Evolutionary conservation across 2,329 filamentous ascomycete genomes (phyloP), one percentile per base, ranked within the genome.

Genomic region (Clarireedia homoeocarpa): DNA sequence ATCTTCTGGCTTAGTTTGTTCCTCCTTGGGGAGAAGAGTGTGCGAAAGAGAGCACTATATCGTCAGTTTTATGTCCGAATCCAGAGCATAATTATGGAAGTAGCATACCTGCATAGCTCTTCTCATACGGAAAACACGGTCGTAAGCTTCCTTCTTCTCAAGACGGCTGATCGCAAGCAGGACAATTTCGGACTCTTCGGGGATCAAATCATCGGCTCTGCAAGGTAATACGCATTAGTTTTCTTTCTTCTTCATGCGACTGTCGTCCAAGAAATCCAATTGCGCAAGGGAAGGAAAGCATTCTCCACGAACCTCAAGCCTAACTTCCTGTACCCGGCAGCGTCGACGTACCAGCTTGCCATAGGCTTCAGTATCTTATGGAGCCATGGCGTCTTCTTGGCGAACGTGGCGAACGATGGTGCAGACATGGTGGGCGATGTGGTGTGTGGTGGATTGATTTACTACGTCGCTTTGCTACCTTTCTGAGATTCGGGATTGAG

Each of bases 121-220:
- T 77, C 94, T 89, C 75, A 99, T 84, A 71, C 94, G 91, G 86
- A 91, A 99, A 73, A 97, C 84, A 73, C 94, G 92, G 79, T 99
- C 94, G 78, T 97, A 97, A 69, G 86, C 82, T 72, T 94, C 89
- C 80, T 95, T 89, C 69, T 89, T 82, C 57, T 88, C 83, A 61
- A 99, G 88, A 72, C 94, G 90, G 82, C 89, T 88, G 70, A 99
- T 82, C 62, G 94, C 94, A 67, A 86, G 82, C 74, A 94, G 86
- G 69, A 96, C 90, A 57, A 80, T 76, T 68, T 94, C 88, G 79
- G 82, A 87, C 78, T 99, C 94, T 76, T 99, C 94, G 72, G 88
- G 84, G 72, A 96, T 88, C 72, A 99, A 77, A 73, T 99, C 94
- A 75, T 99, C 94, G 80, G 86, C 85, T 75, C 94, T 97, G 71